These are phyloP conservation scores for Pneumocystis oryctolagi DNA, from an alignment of 1,139 yeast genomes.

Conservation along the genomic window DNA sequence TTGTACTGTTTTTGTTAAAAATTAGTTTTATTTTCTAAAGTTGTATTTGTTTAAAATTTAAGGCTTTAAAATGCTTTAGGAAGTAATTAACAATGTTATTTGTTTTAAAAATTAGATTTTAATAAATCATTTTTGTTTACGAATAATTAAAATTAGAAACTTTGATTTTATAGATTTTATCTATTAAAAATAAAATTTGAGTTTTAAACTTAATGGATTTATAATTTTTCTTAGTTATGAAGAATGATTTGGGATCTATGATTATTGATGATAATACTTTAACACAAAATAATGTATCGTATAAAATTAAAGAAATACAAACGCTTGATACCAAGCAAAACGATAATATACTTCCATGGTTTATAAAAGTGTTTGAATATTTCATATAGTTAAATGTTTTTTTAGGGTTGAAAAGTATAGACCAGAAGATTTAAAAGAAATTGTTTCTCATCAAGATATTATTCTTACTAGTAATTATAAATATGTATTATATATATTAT, in stretches of 20 bases:
- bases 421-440: slow-evolving; percentile 68
- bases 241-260: background rate
- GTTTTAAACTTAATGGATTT: background rate
- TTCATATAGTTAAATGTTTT: slow-evolving; percentile 2
- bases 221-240: background rate
- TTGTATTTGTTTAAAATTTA: background rate
- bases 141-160: background rate
- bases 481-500: background rate
- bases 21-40: too few species aligned
- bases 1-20: background rate
- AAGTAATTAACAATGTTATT: too few species aligned
- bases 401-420: slow-evolving; percentile 87
- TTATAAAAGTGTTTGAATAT: slow-evolving; percentile 8
- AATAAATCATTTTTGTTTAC: background rate
- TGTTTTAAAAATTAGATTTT: too few species aligned
- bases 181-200: background rate
- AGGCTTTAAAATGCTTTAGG: background rate
- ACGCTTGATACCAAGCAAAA: slow-evolving; percentile 2
- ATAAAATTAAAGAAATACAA: background rate
- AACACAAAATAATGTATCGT: background rate
- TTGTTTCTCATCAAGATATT: slow-evolving; percentile 79
- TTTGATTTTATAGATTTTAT: background rate
- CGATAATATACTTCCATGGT: slow-evolving; percentile 23
- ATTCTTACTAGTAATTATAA: slow-evolving; percentile 38
- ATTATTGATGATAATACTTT: background rate